A percentile compares a stretch with the other conserved stretches of the same genome.
phyloP scores from a whole-genome alignment of 306 rosid genomes.

The Cucumis cinereus region DNA sequence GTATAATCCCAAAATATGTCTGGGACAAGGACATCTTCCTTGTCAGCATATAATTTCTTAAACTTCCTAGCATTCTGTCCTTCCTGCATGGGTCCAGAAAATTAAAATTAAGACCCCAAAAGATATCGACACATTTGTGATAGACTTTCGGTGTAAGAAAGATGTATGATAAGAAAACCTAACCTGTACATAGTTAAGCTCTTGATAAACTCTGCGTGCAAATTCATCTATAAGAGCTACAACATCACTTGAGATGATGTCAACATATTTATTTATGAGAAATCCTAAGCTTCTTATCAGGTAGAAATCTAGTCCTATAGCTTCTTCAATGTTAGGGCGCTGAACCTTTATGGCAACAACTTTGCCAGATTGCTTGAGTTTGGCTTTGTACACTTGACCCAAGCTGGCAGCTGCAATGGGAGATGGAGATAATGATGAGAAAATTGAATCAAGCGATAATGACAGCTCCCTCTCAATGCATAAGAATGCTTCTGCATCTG shows the following conservation, averaged over 20 bases:
- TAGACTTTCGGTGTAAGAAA: background rate
- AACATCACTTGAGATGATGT: slow-evolving; percentile 63
- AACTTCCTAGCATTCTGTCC: slow-evolving; percentile 84
- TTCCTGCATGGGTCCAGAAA: slow-evolving; percentile 94
- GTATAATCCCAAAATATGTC: slow-evolving; percentile 92
- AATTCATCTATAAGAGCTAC: slow-evolving; percentile 86
- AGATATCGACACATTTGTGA: slow-evolving; percentile 14
- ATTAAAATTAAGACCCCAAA: slow-evolving; percentile 61
- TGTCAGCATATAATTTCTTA: slow-evolving; percentile 87
- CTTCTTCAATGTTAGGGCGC: slow-evolving; percentile 86
- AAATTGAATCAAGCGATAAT: slow-evolving; percentile 55
- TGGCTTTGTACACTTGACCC: slow-evolving; percentile 92
- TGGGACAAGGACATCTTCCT: slow-evolving; percentile 73
- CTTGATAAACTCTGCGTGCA: slow-evolving; percentile 85
- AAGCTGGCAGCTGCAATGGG: slow-evolving; percentile 97
- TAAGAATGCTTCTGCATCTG: slow-evolving; percentile 67
- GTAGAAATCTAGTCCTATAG: slow-evolving; percentile 87
- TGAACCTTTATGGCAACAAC: slow-evolving; percentile 90
- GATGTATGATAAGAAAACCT: slow-evolving; percentile 14
- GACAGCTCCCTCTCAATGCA: slow-evolving; percentile 85
- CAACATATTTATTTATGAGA: slow-evolving; percentile 71
- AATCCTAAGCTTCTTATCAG: slow-evolving; percentile 64
- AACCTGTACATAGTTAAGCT: slow-evolving; percentile 98
- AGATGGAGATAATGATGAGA: slow-evolving; percentile 53
- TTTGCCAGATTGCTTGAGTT: slow-evolving; percentile 47